phyloP scores from a whole-genome alignment of 805 yeast genomes.

The Pichia deserticola region DNA sequence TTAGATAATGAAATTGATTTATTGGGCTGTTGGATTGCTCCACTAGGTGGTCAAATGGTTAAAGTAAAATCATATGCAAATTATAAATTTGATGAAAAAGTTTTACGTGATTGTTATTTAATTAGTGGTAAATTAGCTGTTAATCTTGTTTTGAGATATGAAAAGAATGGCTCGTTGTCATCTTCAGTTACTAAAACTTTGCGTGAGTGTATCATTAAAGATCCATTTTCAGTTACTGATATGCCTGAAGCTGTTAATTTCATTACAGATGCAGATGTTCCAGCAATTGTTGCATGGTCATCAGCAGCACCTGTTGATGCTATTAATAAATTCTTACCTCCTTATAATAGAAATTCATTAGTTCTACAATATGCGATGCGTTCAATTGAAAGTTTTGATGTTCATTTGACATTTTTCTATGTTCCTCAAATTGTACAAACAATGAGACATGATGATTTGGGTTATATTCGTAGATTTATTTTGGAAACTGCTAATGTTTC shows the following conservation, averaged over 20 bases:
- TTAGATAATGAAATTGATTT: conserved; percentile 69
- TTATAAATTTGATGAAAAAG: conserved; percentile 31
- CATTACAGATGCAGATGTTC: conserved; percentile 26
- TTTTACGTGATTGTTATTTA: conserved; percentile 51
- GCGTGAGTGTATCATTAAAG: conserved; percentile 37
- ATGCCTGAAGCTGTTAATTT: conserved; percentile 56
- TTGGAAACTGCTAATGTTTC: conserved; percentile 88
- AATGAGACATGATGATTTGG: conserved; percentile 71
- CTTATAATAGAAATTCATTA: conserved; percentile 55
- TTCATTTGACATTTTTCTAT: conserved; percentile 84
- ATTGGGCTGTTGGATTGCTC: conserved; percentile 71
- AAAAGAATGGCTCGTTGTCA: conserved; percentile 13
- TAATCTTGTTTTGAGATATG: conserved; percentile 55
- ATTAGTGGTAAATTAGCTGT: conserved; percentile 70
- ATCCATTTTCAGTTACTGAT: conserved; percentile 53
- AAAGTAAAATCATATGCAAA: conserved; percentile 19
- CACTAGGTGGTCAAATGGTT: conserved; percentile 37
- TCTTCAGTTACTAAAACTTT: conserved; percentile 34
- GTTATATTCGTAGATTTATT: conserved; percentile 83
- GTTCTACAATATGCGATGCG: conserved; percentile 84
- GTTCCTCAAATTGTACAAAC: conserved; percentile 97
- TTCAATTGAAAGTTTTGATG: conserved; percentile 81
- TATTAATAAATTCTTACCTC: conserved; percentile 75
- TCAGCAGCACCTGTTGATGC: conserved; percentile 78
- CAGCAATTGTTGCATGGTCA: conserved; percentile 48